Conservation (phyloP, 2,329 filamentous ascomycete genomes). For the Verticillium albo-atrum region DNA sequence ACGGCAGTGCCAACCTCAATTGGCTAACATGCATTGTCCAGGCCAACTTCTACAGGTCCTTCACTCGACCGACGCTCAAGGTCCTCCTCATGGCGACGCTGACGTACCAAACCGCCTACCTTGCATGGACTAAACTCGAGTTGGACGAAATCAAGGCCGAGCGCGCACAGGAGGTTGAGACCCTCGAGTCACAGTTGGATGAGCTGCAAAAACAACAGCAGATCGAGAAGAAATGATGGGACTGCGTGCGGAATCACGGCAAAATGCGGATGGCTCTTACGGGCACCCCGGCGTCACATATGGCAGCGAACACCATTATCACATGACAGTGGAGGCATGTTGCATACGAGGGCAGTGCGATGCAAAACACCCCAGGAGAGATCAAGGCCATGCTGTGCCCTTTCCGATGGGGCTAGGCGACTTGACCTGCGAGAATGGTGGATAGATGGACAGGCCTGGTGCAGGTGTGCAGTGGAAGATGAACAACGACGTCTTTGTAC, state of each 20-base stretch:
- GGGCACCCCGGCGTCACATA: no score
- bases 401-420: no score
- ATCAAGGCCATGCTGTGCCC: no score
- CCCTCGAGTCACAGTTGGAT: constrained; percentile 32
- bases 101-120: constrained; percentile 75
- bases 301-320: no score
- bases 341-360: no score
- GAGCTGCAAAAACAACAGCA: constrained; percentile 23
- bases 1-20: neutral
- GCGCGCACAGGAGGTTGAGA: constrained; percentile 26
- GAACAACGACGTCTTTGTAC: neutral
- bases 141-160: constrained; percentile 61
- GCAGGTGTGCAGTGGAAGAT: neutral
- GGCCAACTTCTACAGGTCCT: constrained; percentile 69
- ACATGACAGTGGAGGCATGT: no score
- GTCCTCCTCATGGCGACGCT: constrained; percentile 70
- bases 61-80: constrained; percentile 69
- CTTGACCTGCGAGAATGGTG: no score
- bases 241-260: neutral
- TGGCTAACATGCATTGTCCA: constrained; percentile 20
- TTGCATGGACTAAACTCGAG: constrained; percentile 70
- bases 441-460: no score
- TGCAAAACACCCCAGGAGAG: no score
- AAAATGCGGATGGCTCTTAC: no score
- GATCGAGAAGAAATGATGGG: constrained; percentile 14